Evolutionary conservation across 2,329 filamentous ascomycete species (phyloP).

Genomic region (Chrysoporthe puriensis): DNA sequence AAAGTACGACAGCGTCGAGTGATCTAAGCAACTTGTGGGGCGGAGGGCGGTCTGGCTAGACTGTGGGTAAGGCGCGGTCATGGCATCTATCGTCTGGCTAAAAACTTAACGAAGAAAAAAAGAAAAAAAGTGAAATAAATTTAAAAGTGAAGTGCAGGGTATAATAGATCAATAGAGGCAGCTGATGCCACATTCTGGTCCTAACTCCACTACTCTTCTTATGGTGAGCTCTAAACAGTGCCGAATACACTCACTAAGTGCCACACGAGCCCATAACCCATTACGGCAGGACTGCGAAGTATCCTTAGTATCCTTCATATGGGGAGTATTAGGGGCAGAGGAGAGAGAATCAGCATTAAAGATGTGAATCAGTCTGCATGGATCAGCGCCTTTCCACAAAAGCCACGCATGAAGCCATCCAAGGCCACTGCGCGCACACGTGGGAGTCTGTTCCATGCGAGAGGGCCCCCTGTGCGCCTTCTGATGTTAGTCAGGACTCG

Average conservation of each 20-base stretch:
- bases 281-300: background rate
- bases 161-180: conserved; percentile 7
- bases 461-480: background rate
- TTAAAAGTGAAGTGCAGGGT: background rate
- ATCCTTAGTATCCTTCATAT: background rate
- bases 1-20: conserved; percentile 65
- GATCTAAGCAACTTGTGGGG: background rate
- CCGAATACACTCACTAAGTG: background rate
- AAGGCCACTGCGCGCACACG: conserved; percentile 1
- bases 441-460: conserved; percentile 1
- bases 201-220: background rate
- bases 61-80: background rate
- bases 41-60: background rate
- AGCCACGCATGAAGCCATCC: conserved; percentile 6
- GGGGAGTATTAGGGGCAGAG: background rate
- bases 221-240: background rate
- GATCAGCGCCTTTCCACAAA: background rate
- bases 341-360: background rate
- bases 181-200: background rate
- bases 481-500: conserved; percentile 1
- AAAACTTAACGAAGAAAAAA: background rate
- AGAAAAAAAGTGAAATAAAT: background rate
- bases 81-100: too few relatives aligned
- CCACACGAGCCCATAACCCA: too few relatives aligned
- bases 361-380: background rate